phyloP scores from a whole-genome alignment of 2,329 filamentous ascomycete species.

The Xenoacremonium recifei region DNA sequence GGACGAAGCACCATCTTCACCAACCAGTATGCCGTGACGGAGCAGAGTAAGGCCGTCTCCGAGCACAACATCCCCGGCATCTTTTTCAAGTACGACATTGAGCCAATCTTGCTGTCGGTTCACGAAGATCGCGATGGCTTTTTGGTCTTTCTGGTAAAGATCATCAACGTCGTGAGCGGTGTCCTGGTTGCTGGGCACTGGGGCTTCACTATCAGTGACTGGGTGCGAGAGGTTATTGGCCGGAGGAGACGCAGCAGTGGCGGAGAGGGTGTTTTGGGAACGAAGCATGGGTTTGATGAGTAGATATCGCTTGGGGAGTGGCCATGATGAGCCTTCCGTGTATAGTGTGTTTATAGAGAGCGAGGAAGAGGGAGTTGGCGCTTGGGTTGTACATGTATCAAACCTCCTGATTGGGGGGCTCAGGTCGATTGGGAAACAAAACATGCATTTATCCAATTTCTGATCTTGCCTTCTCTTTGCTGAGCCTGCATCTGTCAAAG shows the following conservation, averaged over 20 bases:
- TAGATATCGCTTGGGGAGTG: slow-evolving; percentile 6
- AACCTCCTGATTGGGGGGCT: slow-evolving; percentile 18
- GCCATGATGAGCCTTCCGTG: background rate
- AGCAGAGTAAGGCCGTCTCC: slow-evolving; percentile 70
- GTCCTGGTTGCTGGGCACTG: slow-evolving; percentile 93
- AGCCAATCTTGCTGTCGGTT: slow-evolving; percentile 86
- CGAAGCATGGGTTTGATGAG: slow-evolving; percentile 38
- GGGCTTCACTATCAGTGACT: slow-evolving; percentile 83
- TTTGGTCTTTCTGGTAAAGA: slow-evolving; percentile 71
- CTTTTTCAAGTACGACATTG: slow-evolving; percentile 99
- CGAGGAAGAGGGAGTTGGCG: slow-evolving; percentile 16
- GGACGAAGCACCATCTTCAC: slow-evolving; percentile 71
- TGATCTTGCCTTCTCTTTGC: no score
- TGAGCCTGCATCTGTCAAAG: no score
- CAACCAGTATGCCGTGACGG: slow-evolving; percentile 97
- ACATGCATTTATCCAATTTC: no score
- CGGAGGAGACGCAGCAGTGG: slow-evolving; percentile 43
- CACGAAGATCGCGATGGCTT: slow-evolving; percentile 77
- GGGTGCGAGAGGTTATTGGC: slow-evolving; percentile 59
- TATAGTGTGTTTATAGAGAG: slow-evolving; percentile 4
- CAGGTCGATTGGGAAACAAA: no score
- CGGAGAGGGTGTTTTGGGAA: slow-evolving; percentile 50
- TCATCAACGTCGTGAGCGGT: slow-evolving; percentile 88
- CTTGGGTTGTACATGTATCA: slow-evolving; percentile 12
- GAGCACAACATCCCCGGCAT: slow-evolving; percentile 79